Conservation (phyloP, 805 yeast genomes). For the Myxozyma mucilagina region DNA sequence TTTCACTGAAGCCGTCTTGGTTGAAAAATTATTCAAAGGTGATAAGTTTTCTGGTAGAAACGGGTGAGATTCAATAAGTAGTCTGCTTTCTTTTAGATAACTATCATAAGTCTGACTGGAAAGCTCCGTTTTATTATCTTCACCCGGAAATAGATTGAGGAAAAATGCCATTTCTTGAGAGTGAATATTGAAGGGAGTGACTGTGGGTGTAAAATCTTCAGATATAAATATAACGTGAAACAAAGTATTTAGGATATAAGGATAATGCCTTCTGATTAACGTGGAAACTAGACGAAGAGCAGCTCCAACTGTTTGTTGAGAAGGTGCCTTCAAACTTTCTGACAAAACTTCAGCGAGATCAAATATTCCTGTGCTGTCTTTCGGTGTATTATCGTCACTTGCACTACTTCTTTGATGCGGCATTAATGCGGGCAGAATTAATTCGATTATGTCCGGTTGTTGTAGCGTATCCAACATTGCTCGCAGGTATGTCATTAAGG, state of each 20-base stretch:
- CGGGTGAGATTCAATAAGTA: constrained; percentile 26
- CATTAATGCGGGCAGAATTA: constrained; percentile 5
- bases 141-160: constrained; percentile 12
- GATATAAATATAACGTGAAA: constrained; percentile 18
- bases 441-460: constrained; percentile 10
- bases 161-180: constrained; percentile 26
- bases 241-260: constrained; percentile 30
- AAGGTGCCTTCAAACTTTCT: constrained; percentile 29
- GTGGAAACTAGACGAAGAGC: constrained; percentile 34
- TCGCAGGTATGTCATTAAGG: constrained; percentile 34
- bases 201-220: constrained; percentile 12
- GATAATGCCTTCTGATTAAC: constrained; percentile 35
- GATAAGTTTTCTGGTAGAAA: constrained; percentile 16
- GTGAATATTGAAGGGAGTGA: constrained; percentile 26
- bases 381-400: neutral
- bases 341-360: constrained; percentile 28
- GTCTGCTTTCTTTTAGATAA: constrained; percentile 29
- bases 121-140: neutral
- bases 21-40: neutral
- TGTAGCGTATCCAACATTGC: constrained; percentile 32
- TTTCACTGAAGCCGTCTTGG: neutral
- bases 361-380: constrained; percentile 2
- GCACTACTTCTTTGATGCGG: neutral
- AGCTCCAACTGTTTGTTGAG: constrained; percentile 28
- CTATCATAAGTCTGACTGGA: constrained; percentile 24